A percentile compares a stretch with the other conserved stretches of the same genome.
These are phyloP conservation scores for Linum lewisii DNA, from an alignment of 345 rosid species.

Conservation along the genomic window DNA sequence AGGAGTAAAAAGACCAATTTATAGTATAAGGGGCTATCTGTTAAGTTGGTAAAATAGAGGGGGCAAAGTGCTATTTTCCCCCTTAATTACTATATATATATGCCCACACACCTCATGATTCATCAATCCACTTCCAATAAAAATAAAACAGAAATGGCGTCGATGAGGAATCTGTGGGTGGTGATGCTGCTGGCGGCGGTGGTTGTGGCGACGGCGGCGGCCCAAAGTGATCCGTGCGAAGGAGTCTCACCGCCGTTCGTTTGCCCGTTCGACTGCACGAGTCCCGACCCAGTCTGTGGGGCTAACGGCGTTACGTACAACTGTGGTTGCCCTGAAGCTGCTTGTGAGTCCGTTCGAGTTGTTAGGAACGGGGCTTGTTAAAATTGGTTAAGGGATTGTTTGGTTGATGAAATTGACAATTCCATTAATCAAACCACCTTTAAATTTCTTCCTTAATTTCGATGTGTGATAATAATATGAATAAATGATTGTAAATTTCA, in stretches of 20 bases:
- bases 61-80: no score
- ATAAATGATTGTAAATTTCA: no score
- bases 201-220: neutral
- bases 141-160: neutral
- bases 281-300: constrained; percentile 19
- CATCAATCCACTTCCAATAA: neutral
- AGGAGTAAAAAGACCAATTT: no score
- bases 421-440: no score
- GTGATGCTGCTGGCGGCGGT: neutral
- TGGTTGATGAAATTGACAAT: no score
- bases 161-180: neutral
- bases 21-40: no score
- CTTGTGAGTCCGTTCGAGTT: constrained; percentile 15
- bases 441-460: no score
- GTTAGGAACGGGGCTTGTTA: constrained; percentile 16
- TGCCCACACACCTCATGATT: no score
- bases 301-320: constrained; percentile 19
- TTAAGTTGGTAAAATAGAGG: no score
- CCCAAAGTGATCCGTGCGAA: neutral
- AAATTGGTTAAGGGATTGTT: no score
- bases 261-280: constrained; percentile 10
- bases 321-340: constrained; percentile 24
- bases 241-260: neutral
- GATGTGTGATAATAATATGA: no score
- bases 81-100: no score